phyloP scores from a whole-genome alignment of 2,329 filamentous ascomycete species.

The Coleophoma crateriformis region DNA sequence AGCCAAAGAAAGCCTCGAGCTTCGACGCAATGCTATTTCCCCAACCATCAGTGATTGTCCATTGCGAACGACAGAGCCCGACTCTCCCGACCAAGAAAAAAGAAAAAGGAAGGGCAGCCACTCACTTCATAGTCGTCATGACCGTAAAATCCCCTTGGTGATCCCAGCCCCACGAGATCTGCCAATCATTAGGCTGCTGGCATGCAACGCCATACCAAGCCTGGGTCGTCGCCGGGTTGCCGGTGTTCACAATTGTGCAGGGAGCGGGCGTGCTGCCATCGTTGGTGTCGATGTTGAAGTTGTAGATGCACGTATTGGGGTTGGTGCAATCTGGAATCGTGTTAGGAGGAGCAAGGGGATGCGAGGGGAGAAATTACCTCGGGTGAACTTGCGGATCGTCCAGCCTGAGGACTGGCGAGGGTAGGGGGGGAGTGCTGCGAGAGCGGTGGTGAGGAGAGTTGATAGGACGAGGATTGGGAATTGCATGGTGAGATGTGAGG shows the following conservation, averaged over 20 bases:
- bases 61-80: too few relatives aligned
- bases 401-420: background rate
- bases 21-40: background rate
- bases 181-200: constrained; percentile 3
- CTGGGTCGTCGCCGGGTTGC: background rate
- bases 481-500: background rate
- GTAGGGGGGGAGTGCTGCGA: background rate
- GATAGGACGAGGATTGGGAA: background rate
- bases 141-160: constrained; percentile 9
- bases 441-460: background rate
- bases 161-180: constrained; percentile 13
- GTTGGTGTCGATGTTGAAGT: background rate
- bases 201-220: background rate
- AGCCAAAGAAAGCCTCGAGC: constrained; percentile 13
- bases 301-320: background rate
- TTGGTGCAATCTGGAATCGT: background rate
- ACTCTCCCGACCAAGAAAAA: background rate
- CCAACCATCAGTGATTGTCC: background rate
- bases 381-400: background rate
- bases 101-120: background rate
- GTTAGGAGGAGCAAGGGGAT: background rate
- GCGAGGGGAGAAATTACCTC: background rate
- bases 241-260: background rate
- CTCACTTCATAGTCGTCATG: constrained; percentile 8
- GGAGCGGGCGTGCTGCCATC: background rate